phyloP scores from a whole-genome alignment of 176 grass and related monocot species.

The Ensete ventricosum region DNA sequence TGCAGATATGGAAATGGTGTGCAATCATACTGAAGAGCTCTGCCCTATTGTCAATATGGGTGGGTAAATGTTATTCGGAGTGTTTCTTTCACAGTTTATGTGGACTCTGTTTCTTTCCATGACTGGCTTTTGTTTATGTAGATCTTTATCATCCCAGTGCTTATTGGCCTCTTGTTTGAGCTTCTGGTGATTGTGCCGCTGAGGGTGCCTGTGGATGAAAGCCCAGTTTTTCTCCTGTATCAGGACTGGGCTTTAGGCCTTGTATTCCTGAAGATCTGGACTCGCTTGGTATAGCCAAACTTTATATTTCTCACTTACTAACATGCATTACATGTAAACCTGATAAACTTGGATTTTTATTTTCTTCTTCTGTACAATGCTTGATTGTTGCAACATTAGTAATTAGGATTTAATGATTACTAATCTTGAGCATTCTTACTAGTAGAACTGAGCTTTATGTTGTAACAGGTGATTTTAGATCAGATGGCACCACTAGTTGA shows the following conservation, averaged over 20 bases:
- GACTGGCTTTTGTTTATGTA: conserved; percentile 20
- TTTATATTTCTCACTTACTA: neutral
- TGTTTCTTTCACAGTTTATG: neutral
- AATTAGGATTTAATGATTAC: too few species aligned
- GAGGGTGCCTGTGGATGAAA: conserved; percentile 96
- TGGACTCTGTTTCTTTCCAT: neutral
- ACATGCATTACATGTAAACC: neutral
- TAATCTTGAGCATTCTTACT: neutral
- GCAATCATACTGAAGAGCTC: conserved; percentile 77
- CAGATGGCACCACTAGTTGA: conserved; percentile 95
- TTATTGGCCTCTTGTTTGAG: conserved; percentile 95
- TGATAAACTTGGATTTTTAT: neutral
- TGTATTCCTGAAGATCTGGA: conserved; percentile 98
- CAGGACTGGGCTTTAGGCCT: conserved; percentile 97
- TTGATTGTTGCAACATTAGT: neutral
- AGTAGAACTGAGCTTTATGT: neutral
- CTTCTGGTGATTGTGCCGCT: conserved; percentile 92
- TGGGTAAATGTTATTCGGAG: conserved; percentile 24
- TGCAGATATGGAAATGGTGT: conserved; percentile 86
- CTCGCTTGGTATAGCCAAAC: conserved; percentile 53
- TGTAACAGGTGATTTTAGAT: conserved; percentile 81
- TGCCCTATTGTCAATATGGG: conserved; percentile 89
- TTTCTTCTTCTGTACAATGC: neutral
- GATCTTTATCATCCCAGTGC: conserved; percentile 85
- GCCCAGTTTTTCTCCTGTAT: conserved; percentile 86